These are phyloP conservation scores for Tephrocybe rancida DNA, from an alignment of 768 basidiomycete genomes.

Conservation along the genomic window DNA sequence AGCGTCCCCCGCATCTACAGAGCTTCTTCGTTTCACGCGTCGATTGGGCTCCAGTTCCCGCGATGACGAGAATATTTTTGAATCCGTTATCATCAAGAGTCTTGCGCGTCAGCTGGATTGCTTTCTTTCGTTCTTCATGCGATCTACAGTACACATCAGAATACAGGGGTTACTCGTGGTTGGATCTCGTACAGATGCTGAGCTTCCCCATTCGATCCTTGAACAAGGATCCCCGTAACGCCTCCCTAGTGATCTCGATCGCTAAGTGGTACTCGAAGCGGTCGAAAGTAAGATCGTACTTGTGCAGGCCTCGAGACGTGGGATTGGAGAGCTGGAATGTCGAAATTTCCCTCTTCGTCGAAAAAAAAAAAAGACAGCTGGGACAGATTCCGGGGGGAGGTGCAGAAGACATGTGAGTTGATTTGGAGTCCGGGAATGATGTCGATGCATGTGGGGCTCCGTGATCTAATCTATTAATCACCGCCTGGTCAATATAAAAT, in stretches of 20 bases:
- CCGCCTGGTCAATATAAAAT: too few relatives aligned
- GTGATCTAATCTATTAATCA: too few relatives aligned
- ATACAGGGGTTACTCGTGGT: neutral
- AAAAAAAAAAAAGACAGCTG: slow-evolving; percentile 80
- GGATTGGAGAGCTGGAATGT: slow-evolving; percentile 63
- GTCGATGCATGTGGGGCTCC: neutral
- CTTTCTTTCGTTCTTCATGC: slow-evolving; percentile 66
- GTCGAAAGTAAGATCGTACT: slow-evolving; percentile 38
- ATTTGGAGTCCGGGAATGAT: slow-evolving; percentile 9
- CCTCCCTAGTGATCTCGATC: slow-evolving; percentile 54
- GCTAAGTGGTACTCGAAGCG: slow-evolving; percentile 4
- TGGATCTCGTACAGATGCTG: slow-evolving; percentile 54
- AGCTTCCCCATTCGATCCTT: slow-evolving; percentile 78
- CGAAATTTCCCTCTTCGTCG: slow-evolving; percentile 68
- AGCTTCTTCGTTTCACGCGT: slow-evolving; percentile 74
- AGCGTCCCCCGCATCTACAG: slow-evolving; percentile 75
- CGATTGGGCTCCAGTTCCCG: slow-evolving; percentile 83
- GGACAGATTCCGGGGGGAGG: slow-evolving; percentile 76
- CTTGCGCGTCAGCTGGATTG: slow-evolving; percentile 65
- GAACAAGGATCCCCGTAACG: slow-evolving; percentile 70
- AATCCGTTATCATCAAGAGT: slow-evolving; percentile 78
- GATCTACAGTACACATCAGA: slow-evolving; percentile 34
- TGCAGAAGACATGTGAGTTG: slow-evolving; percentile 32
- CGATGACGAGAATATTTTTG: slow-evolving; percentile 67
- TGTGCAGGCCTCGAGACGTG: slow-evolving; percentile 77